These are phyloP conservation scores for Brassica juncea DNA, from an alignment of 345 rosid genomes.

Conservation along the genomic window DNA sequence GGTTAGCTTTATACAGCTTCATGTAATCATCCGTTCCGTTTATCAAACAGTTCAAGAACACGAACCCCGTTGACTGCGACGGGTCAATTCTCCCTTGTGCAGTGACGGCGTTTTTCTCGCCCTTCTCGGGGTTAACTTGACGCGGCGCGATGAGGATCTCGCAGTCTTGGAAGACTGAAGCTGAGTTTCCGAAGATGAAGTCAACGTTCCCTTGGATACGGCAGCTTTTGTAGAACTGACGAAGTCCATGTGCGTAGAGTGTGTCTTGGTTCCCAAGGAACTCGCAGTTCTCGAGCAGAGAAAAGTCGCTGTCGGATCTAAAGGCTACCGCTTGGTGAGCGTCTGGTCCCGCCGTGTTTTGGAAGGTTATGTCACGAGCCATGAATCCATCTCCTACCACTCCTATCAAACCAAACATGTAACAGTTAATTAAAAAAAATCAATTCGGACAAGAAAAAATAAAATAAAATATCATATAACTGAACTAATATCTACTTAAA, in stretches of 20 bases:
- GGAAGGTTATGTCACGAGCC: constrained; percentile 80
- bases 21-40: constrained; percentile 79
- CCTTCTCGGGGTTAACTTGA: constrained; percentile 69
- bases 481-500: too few relatives aligned
- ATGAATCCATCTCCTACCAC: constrained; percentile 93
- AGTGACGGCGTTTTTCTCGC: constrained; percentile 71
- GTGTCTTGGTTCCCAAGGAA: constrained; percentile 94
- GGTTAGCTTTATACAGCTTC: constrained; percentile 60
- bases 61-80: constrained; percentile 68
- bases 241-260: constrained; percentile 76
- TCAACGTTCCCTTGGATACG: constrained; percentile 90
- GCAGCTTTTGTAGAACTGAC: constrained; percentile 81
- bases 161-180: constrained; percentile 77
- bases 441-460: too few relatives aligned
- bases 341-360: constrained; percentile 82
- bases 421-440: neutral
- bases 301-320: constrained; percentile 80
- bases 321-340: constrained; percentile 95
- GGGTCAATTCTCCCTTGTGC: constrained; percentile 92
- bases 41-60: constrained; percentile 70
- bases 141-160: constrained; percentile 61
- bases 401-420: constrained; percentile 47
- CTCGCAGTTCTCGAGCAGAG: constrained; percentile 75
- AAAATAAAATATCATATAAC: too few relatives aligned
- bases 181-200: constrained; percentile 89